Evolutionary conservation across 352 stramenopile genomes (phyloP), one percentile per base, ranked within the genome.

Genomic region (Pythium angustatum): DNA sequence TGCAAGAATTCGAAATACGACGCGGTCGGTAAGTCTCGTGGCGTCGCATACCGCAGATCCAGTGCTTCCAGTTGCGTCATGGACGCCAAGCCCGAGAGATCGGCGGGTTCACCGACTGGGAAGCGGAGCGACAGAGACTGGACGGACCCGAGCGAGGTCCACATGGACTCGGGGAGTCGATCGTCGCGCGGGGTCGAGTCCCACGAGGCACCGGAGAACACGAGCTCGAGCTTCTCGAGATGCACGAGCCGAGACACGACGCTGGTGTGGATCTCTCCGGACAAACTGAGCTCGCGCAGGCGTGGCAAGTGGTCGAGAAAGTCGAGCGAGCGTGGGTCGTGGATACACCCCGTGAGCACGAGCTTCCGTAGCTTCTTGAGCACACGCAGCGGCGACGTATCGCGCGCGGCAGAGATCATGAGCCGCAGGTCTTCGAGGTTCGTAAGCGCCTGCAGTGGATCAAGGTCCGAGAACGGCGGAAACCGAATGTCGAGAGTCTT

Each of bases 31-130:
- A 65, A 27, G 9, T 65, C 58, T 15, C 31, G 40, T 19, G 58
- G 58, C 1, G 58, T 65, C 47, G 58, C 58, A 38, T 65, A 65
- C 3, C 58, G 58, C 19, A 65, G 33, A 26, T 65, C 58, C 21
- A 65, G 28, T n/a, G n/a, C 40, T 33, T 65, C 26, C 1, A 65
- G 36, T 21, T 58, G 48, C 8, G 19, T 12, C 47, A 65, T 51
- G 26, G 17, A 26, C 0, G 33, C 34, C 7, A 65, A 19, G 7
- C 47, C 50, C 15, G 58, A 65, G 7, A 65, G 38, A 27, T 65
- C 58, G 0, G 58, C 58, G 6, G 58, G 58, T 3, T 41, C 40
- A 15, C 58, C 58, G 1, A 65, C 58, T 1, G 58, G 58, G n/a
- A 65, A 57, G 8, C 58, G 58, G 11, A 65, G 58, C n/a, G 58